Conservation (phyloP, 257 asterid species). For the Solanum neorickii region DNA sequence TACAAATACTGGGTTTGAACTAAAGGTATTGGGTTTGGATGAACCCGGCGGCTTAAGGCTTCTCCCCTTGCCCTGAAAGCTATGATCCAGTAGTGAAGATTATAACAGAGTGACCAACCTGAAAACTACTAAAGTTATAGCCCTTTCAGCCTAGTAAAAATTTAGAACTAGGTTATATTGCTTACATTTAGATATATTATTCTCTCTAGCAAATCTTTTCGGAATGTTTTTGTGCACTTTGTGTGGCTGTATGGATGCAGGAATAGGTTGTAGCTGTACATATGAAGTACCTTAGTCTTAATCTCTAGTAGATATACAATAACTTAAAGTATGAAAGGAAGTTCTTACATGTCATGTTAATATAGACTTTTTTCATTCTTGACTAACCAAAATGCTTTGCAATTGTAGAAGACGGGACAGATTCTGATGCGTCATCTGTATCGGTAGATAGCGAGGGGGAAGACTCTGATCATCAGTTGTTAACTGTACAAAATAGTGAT, state of each 20-base stretch:
- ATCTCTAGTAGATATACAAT: neutral
- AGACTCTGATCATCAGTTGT: constrained; percentile 58
- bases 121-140: neutral
- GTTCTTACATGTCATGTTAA: neutral
- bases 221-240: neutral
- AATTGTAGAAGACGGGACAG: constrained; percentile 41
- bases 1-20: neutral
- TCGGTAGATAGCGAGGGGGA: constrained; percentile 47
- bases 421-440: constrained; percentile 30
- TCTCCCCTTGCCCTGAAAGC: neutral
- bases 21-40: neutral
- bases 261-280: neutral
- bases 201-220: neutral
- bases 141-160: neutral
- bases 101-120: neutral
- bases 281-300: neutral
- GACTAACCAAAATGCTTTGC: neutral
- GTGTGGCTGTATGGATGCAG: neutral
- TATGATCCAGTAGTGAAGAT: neutral
- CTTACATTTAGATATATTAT: neutral
- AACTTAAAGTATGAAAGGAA: neutral
- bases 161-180: neutral
- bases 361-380: neutral
- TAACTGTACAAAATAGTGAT: constrained; percentile 45
- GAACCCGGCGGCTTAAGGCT: neutral